Base-by-base conservation (phyloP, 345 rosid genomes). In the Ceriops decandra region DNA sequence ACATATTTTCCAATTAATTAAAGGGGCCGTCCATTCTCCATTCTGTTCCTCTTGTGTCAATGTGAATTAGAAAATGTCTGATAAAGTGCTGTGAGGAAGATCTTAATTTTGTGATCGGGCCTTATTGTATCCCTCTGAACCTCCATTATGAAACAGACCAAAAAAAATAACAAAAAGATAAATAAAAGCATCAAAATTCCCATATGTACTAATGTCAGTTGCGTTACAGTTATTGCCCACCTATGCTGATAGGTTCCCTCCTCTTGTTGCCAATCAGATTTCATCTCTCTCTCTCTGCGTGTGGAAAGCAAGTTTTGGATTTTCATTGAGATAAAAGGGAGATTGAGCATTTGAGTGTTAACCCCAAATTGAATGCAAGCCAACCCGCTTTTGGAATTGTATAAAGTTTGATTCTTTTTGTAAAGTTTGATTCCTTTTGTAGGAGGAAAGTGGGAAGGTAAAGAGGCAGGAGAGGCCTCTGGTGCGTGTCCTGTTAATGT, bases 401-500 rank as follows among this genome's bases (percentile, higher is more conserved):
- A 0, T 42, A 42, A 42, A 42, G 49, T 42, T 42, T 42, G 17
- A 42, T 60, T 60, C 63, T 60, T 31, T 17, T 17, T 3, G 35
- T 28, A 15, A 42, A 42, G 49, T 42, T 42, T 42, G 17, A 42
- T 60, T 60, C 63, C 33, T 31, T 17, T 17, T 3, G 35, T 28
- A 15, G 53, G 30, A 19, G 15, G 26, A 15, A 17, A n/a, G 28
- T 33, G 54, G 27, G 60, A 52, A 15, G 35, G 22, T 31, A 13
- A 53, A 60, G 11, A 21, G 46, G 1, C 20, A 26, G 33, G 22
- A n/a, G 56, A n/a, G 57, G 26, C 26, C 38, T 27, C 5, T 20
- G 3, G 6, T 11, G 27, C 17, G 61, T 42, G 21, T 53, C 52
- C 53, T 42, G 38, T 65, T 64, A 42, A 87, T 86, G 96, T 89